A percentile compares a stretch with the other conserved stretches of the same genome.
phyloP scores from a whole-genome alignment of 768 basidiomycete species.

The Lactarius akahatsu region DNA sequence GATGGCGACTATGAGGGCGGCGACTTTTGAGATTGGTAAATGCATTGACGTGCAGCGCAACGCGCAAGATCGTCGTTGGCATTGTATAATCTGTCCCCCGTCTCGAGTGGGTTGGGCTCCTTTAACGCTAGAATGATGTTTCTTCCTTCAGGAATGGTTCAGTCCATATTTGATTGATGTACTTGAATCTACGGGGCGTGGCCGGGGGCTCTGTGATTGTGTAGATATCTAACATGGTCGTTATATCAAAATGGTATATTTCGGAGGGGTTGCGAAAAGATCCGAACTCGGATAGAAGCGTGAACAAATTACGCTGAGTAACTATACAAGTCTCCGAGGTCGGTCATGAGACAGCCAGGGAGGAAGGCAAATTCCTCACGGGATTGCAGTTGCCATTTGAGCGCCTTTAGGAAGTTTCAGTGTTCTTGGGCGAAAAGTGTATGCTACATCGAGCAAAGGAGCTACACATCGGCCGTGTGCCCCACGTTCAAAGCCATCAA shows the following conservation, averaged over 20 bases:
- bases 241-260: slow-evolving; percentile 7
- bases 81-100: not conserved
- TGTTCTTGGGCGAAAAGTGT: not conserved
- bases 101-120: slow-evolving; percentile 7
- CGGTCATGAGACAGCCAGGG: slow-evolving; percentile 18
- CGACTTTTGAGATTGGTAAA: slow-evolving; percentile 31
- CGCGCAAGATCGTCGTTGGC: slow-evolving; percentile 1
- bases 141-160: slow-evolving; percentile 8
- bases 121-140: slow-evolving; percentile 9
- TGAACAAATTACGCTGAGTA: not conserved
- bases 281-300: slow-evolving; percentile 2
- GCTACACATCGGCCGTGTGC: slow-evolving; percentile 11
- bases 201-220: not conserved
- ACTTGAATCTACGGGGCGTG: not conserved
- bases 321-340: slow-evolving; percentile 8
- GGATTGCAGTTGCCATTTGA: slow-evolving; percentile 6
- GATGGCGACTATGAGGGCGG: slow-evolving; percentile 11
- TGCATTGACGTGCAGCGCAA: not conserved
- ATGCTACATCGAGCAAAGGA: slow-evolving; percentile 2
- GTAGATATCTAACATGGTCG: slow-evolving; percentile 10
- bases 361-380: slow-evolving; percentile 14
- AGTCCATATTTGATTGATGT: slow-evolving; percentile 11
- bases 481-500: slow-evolving; percentile 19
- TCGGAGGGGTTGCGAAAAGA: not conserved
- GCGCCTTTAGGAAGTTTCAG: not conserved